A percentile compares a stretch with the other conserved stretches of the same genome.
phyloP scores from a whole-genome alignment of 805 yeast species.

The Teunomyces atbi region DNA sequence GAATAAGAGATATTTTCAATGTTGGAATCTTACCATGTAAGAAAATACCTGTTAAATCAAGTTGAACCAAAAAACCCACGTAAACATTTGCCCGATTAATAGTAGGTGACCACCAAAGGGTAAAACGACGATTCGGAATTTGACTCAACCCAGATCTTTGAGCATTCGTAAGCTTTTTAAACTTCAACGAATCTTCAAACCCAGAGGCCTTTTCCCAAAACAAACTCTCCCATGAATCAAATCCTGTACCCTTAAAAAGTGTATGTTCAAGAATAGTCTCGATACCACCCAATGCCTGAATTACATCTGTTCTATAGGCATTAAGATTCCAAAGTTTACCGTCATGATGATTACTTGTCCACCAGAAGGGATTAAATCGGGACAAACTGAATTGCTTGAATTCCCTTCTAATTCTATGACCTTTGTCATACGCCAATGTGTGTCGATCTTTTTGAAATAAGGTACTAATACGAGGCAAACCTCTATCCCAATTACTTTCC shows the following conservation, averaged over 20 bases:
- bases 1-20: slow-evolving; percentile 89
- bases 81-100: slow-evolving; percentile 97
- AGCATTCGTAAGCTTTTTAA: slow-evolving; percentile 93
- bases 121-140: slow-evolving; percentile 95
- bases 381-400: slow-evolving; percentile 72
- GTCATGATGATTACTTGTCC: slow-evolving; percentile 92
- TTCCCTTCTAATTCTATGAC: slow-evolving; percentile 79
- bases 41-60: slow-evolving; percentile 95
- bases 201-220: slow-evolving; percentile 99
- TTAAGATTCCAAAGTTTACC: slow-evolving; percentile 94
- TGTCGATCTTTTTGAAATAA: slow-evolving; percentile 93
- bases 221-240: slow-evolving; percentile 96
- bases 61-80: slow-evolving; percentile 94
- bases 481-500: slow-evolving; percentile 95
- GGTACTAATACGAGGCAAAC: slow-evolving; percentile 93
- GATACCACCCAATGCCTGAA: slow-evolving; percentile 95
- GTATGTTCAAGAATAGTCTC: slow-evolving; percentile 96
- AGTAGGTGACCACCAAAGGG: slow-evolving; percentile 99
- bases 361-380: slow-evolving; percentile 89
- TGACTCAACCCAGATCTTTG: slow-evolving; percentile 96
- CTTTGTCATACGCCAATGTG: slow-evolving; percentile 91
- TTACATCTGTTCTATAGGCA: slow-evolving; percentile 91
- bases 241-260: slow-evolving; percentile 93
- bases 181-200: slow-evolving; percentile 92
- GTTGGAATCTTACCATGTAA: slow-evolving; percentile 98